Percentiles rank a stretch among this genome's conserved stretches.
Evolutionary conservation across 2,329 filamentous ascomycete species (phyloP).

Genomic region (Colletotrichum musae): DNA sequence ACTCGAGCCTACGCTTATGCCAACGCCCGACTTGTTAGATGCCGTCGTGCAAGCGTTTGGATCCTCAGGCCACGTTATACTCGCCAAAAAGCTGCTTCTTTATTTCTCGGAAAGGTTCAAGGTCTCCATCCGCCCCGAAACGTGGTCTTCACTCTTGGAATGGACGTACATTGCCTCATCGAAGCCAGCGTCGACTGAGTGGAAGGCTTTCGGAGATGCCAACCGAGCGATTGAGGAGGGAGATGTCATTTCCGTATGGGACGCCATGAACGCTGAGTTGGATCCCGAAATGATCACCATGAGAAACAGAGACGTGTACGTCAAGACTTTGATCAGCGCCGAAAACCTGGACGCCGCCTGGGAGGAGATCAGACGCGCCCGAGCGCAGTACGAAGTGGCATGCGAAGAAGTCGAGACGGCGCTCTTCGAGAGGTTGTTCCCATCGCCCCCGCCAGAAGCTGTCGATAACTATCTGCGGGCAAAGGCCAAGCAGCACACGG

Average conservation of each 20-base stretch:
- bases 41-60: slow-evolving; percentile 79
- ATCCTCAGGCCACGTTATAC: slow-evolving; percentile 73
- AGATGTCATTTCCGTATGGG: slow-evolving; percentile 69
- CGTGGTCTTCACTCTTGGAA: slow-evolving; percentile 78
- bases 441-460: slow-evolving; percentile 26
- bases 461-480: slow-evolving; percentile 23
- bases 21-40: slow-evolving; percentile 71
- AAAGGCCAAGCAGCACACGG: slow-evolving; percentile 36
- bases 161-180: slow-evolving; percentile 74
- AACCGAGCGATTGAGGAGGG: slow-evolving; percentile 53
- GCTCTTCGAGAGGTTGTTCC: slow-evolving; percentile 34
- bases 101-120: slow-evolving; percentile 73
- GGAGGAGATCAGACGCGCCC: slow-evolving; percentile 22
- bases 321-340: slow-evolving; percentile 55
- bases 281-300: slow-evolving; percentile 71
- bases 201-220: slow-evolving; percentile 50
- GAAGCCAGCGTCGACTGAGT: slow-evolving; percentile 54
- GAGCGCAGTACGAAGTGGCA: slow-evolving; percentile 15
- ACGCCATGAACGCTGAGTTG: slow-evolving; percentile 71
- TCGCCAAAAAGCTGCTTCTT: slow-evolving; percentile 72
- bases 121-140: slow-evolving; percentile 67
- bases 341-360: slow-evolving; percentile 24
- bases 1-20: slow-evolving; percentile 67
- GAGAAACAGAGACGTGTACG: slow-evolving; percentile 65
- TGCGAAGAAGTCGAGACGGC: slow-evolving; percentile 31